Evolutionary conservation across 2,329 filamentous ascomycete species (phyloP).

Genomic region (Conoideocrella luteorostrata): DNA sequence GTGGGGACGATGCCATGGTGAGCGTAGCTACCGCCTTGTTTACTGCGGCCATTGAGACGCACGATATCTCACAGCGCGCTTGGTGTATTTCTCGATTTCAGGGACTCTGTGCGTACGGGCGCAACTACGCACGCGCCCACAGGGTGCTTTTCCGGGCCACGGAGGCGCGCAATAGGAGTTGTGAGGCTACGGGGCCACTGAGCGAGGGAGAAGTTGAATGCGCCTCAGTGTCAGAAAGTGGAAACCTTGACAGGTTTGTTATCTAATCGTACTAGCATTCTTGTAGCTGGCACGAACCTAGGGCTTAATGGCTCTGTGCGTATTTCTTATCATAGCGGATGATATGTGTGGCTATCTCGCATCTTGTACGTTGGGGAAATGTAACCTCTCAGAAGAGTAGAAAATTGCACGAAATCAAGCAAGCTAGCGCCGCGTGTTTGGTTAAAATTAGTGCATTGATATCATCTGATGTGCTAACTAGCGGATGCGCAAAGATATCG

Average conservation of each 20-base stretch:
- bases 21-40: slow-evolving; percentile 29
- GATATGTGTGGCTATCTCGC: no score
- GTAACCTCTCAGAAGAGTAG: no score
- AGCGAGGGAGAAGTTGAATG: background rate
- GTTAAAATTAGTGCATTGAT: no score
- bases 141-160: slow-evolving; percentile 20
- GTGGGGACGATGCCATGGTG: slow-evolving; percentile 23
- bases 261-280: no score
- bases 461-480: no score
- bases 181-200: slow-evolving; percentile 5
- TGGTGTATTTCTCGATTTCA: slow-evolving; percentile 27
- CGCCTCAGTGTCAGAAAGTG: slow-evolving; percentile 14
- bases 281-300: no score
- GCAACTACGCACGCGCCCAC: slow-evolving; percentile 25
- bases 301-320: no score
- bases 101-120: slow-evolving; percentile 22
- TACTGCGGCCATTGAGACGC: slow-evolving; percentile 28
- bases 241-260: slow-evolving; percentile 14
- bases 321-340: no score
- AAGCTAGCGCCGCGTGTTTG: no score
- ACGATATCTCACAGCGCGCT: slow-evolving; percentile 24
- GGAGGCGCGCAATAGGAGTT: slow-evolving; percentile 11
- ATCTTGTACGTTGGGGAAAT: no score
- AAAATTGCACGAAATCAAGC: no score
- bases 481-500: no score